Base-by-base conservation (phyloP, 2,329 filamentous ascomycete species). In the Epichloe festucae region DNA sequence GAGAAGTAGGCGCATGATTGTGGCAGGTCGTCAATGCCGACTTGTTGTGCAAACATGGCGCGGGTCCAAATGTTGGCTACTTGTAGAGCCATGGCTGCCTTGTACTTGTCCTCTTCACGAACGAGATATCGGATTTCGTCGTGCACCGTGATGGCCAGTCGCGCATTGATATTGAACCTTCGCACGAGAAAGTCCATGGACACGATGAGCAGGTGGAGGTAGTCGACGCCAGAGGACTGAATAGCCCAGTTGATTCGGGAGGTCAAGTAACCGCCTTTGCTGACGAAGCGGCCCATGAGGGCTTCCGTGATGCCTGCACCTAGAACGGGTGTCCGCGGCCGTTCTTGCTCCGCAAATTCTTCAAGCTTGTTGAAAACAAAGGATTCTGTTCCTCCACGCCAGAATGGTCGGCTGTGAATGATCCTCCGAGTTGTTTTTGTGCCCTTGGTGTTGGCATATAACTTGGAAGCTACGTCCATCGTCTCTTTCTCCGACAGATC, bases 241-340 rank as follows among this genome's bases (percentile, higher is more conserved):
- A 98, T 97, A 3, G 93, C 93, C 93, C 93, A 98, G 65, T 98
- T 98, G 70, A 98, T 97, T 36, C 94, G 84, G 17, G 87, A 94
- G 1, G 93, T 96, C 71, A 98, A 84, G 70, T 95, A 98, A 21
- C 85, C 88, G 38, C 90, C 89, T 63, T 88, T 93, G 67, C 79
- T 87, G 60, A 98, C 83, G 63, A 85, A 95, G 15, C 87, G 83
- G 50, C 84, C 77, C 84, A 95, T 94, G 19, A 98, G 73, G 0
- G 94, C 93, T 70, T 98, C 89, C 0, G 93, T 98, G 58, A 98
- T 98, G 15, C 90, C 91, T 10, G 93, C 93, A 3, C 89, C 93
- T 4, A 98, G 77, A 0, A 96, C 90, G 0, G 93, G 93, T 0
- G 93, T 98, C 4, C 88, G 81, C 10, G 93, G 91, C 38, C 81